Base-by-base conservation (phyloP, 1,284 basidiomycete genomes). In the Schizopora paradoxa region DNA sequence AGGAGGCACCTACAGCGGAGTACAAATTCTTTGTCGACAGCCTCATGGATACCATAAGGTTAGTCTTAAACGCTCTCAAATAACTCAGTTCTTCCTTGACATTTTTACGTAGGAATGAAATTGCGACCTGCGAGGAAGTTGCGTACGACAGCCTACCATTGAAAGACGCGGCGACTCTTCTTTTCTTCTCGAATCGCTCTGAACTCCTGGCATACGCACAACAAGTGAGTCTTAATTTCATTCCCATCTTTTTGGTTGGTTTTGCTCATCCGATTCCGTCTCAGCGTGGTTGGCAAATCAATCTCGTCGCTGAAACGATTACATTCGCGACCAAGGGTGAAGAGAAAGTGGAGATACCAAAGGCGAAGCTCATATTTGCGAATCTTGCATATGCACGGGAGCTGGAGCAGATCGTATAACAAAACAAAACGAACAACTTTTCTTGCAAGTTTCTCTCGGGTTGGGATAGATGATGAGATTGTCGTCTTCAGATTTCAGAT, bases 11-110 rank as follows among this genome's bases (percentile, higher is more conserved):
- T 1, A 77, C 82, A 27, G 84, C 88, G 51, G 92, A 95, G 62
- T 93, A 93, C 70, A 84, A 82, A 56, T 89, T 86, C 70, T 95
- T 95, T 60, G 82, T 93, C 11, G 86, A 93, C 59, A 86, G 86
- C 56, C 68, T 95, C 51, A 90, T 95, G 82, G 85, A 84, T n/a
- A 95, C 92, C 3, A 94, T 95, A 55, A 72, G 91, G 86, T 88
- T 51, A 42, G 68, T 60, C 22, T n/a, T 22, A 16, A 16, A 41
- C 26, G 43, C 10, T 4, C 32, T 3, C 36, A 32, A 34, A 4
- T 16, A 25, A 38, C 44, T 44, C 21, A 41, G 19, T 31, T 21
- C 7, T 21, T 23, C 16, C 34, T 16, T 43, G 10, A 47, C 7
- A 4, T 7, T 29, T 26, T n/a, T 48, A 14, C 28, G 16, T 44